Evolutionary conservation across 805 yeast species (phyloP).

Genomic region (Metschnikowia koreensis): DNA sequence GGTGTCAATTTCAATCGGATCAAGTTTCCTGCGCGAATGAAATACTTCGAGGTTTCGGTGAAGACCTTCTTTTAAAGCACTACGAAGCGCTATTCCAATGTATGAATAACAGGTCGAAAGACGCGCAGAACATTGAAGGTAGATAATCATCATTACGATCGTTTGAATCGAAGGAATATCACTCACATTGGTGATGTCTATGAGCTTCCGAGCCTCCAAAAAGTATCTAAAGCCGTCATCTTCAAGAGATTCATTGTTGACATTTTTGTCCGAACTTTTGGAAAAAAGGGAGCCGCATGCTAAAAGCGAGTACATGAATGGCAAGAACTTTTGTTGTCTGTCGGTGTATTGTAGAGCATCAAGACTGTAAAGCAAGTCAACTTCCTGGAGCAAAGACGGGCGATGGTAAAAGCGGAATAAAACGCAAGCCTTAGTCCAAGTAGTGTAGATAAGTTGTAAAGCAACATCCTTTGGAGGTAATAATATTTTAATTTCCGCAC

Average conservation of each 20-base stretch:
- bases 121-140: slow-evolving; percentile 84
- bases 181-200: slow-evolving; percentile 81
- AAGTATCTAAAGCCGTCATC: slow-evolving; percentile 82
- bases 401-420: slow-evolving; percentile 82
- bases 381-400: slow-evolving; percentile 71
- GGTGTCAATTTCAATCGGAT: slow-evolving; percentile 79
- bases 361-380: slow-evolving; percentile 71
- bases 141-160: slow-evolving; percentile 79
- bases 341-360: slow-evolving; percentile 72
- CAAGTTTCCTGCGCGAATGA: slow-evolving; percentile 51
- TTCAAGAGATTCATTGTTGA: slow-evolving; percentile 44
- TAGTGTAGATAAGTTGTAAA: slow-evolving; percentile 63
- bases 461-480: slow-evolving; percentile 78
- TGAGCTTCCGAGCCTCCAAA: slow-evolving; percentile 72
- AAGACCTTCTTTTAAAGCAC: slow-evolving; percentile 78
- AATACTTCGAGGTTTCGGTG: slow-evolving; percentile 63
- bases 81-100: slow-evolving; percentile 81
- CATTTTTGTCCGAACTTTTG: slow-evolving; percentile 29
- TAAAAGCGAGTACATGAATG: slow-evolving; percentile 79
- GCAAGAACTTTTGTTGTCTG: slow-evolving; percentile 71
- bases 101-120: slow-evolving; percentile 85
- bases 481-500: slow-evolving; percentile 57
- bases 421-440: slow-evolving; percentile 86
- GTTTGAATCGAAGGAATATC: slow-evolving; percentile 83
- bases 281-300: slow-evolving; percentile 84